A percentile compares a stretch with the other conserved stretches of the same genome.
These are phyloP conservation scores for Lablab purpureus DNA, from an alignment of 306 rosid genomes.

Conservation along the genomic window DNA sequence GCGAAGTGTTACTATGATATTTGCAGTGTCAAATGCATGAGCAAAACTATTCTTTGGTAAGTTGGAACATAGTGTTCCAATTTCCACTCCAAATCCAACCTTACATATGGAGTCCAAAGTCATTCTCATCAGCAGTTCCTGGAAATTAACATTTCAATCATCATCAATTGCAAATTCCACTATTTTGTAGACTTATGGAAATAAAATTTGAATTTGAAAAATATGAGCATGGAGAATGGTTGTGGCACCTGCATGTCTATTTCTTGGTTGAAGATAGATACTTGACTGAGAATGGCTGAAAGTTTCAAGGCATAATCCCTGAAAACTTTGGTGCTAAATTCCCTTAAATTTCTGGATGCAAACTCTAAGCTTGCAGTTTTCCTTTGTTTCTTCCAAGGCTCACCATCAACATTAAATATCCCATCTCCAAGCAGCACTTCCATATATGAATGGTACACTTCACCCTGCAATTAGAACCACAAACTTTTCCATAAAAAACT, in stretches of 20 bases:
- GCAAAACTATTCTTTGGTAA: slow-evolving; percentile 83
- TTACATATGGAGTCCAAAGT: slow-evolving; percentile 92
- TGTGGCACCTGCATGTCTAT: slow-evolving; percentile 85
- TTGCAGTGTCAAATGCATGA: slow-evolving; percentile 84
- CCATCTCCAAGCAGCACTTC: slow-evolving; percentile 96
- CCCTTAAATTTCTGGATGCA: slow-evolving; percentile 91
- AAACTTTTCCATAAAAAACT: slow-evolving; percentile 1
- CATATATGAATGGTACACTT: slow-evolving; percentile 88
- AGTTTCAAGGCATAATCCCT: slow-evolving; percentile 74
- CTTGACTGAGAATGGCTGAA: slow-evolving; percentile 62
- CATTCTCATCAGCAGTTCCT: slow-evolving; percentile 96
- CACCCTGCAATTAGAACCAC: slow-evolving; percentile 65
- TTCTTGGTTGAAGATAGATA: slow-evolving; percentile 63
- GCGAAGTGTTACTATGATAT: slow-evolving; percentile 84
- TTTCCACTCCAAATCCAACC: slow-evolving; percentile 97
- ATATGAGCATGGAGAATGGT: slow-evolving; percentile 26
- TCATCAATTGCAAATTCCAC: slow-evolving; percentile 6
- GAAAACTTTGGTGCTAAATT: slow-evolving; percentile 83
- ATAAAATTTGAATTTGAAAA: neutral
- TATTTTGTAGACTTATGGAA: neutral
- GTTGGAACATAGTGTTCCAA: slow-evolving; percentile 79
- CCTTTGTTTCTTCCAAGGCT: slow-evolving; percentile 88
- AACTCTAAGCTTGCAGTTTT: slow-evolving; percentile 94
- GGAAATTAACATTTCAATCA: slow-evolving; percentile 19
- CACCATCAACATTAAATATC: slow-evolving; percentile 90